Conservation (phyloP, 2,329 filamentous ascomycete species). For the Botryosphaeria dothidea region DNA sequence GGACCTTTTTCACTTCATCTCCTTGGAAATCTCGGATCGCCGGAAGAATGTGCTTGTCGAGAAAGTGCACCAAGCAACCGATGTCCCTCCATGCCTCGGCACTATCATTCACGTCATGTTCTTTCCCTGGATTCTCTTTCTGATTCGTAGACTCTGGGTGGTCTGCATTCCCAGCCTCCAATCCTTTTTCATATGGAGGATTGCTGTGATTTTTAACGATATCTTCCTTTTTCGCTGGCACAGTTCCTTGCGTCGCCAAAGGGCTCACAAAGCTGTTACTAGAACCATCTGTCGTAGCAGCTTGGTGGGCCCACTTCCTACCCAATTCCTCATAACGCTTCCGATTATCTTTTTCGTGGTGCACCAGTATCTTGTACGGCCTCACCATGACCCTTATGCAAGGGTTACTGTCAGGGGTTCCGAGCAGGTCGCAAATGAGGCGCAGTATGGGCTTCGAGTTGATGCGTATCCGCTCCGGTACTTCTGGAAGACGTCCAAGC, state of each 20-base stretch:
- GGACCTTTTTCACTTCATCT: constrained; percentile 13
- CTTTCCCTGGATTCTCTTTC: too few relatives aligned
- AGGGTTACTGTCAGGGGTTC: too few relatives aligned
- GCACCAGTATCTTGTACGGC: background rate
- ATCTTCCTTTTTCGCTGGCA: too few relatives aligned
- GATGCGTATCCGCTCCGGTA: background rate
- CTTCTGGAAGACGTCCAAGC: background rate
- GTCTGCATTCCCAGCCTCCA: too few relatives aligned
- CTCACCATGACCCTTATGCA: background rate
- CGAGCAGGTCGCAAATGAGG: background rate
- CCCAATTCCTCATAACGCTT: background rate
- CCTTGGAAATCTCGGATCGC: background rate
- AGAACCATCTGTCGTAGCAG: background rate
- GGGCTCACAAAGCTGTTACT: background rate
- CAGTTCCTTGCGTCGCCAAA: background rate
- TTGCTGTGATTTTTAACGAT: background rate
- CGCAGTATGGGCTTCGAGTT: background rate
- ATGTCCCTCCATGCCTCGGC: background rate
- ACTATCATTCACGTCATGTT: background rate
- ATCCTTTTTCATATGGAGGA: background rate
- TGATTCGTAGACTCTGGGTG: too few relatives aligned
- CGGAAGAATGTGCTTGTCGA: background rate
- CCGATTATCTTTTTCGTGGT: background rate
- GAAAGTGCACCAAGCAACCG: background rate
- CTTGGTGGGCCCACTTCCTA: background rate